Evolutionary conservation across 805 yeast genomes (phyloP).

Genomic region (Pichia sporocuriosa): DNA sequence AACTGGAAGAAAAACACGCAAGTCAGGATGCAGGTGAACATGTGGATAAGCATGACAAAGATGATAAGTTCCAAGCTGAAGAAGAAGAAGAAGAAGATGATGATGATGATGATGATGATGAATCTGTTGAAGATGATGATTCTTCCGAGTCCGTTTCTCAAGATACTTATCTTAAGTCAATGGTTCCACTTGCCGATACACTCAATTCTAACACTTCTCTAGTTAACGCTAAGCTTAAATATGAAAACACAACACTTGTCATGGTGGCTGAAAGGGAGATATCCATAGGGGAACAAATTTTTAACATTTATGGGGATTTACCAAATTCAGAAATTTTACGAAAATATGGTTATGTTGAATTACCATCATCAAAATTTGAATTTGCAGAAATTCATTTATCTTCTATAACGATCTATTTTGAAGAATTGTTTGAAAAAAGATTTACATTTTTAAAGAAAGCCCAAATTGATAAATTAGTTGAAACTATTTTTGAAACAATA

Average conservation of each 20-base stretch:
- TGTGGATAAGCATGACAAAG: constrained; percentile 17
- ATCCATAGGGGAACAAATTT: constrained; percentile 62
- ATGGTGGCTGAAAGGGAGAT: constrained; percentile 68
- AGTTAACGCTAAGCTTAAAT: constrained; percentile 67
- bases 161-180: constrained; percentile 53
- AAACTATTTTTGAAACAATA: constrained; percentile 33
- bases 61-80: constrained; percentile 15
- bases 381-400: constrained; percentile 65
- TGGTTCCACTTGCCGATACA: constrained; percentile 92
- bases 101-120: neutral
- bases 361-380: constrained; percentile 63
- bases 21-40: constrained; percentile 23
- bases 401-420: constrained; percentile 34
- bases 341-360: constrained; percentile 86
- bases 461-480: constrained; percentile 22
- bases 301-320: constrained; percentile 83
- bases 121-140: neutral
- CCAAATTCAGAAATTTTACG: constrained; percentile 88
- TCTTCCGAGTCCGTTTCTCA: constrained; percentile 20
- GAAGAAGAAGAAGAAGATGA: constrained; percentile 14
- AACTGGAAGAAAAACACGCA: neutral
- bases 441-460: constrained; percentile 15
- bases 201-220: constrained; percentile 76
- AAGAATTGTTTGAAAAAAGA: constrained; percentile 20
- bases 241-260: constrained; percentile 43